Evolutionary conservation across 495 filamentous ascomycete species (phyloP).

Genomic region (Daldinia loculata): DNA sequence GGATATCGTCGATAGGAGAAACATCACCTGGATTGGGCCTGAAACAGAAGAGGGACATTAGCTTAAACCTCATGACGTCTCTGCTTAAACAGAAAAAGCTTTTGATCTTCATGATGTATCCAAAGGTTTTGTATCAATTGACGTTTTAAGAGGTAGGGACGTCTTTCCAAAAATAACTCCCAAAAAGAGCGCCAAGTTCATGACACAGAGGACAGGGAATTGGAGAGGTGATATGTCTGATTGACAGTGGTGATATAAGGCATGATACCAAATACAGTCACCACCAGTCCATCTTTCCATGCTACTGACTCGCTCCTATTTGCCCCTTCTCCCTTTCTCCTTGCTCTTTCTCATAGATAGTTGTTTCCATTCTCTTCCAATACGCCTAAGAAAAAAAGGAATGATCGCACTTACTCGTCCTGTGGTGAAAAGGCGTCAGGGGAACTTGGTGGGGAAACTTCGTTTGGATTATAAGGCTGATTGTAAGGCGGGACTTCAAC

Average conservation of each 20-base stretch:
- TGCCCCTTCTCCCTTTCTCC: not conserved
- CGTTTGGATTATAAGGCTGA: conserved; percentile 38
- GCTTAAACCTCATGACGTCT: conserved; percentile 19
- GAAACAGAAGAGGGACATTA: conserved; percentile 36
- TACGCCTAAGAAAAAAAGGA: conserved; percentile 15
- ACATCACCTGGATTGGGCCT: conserved; percentile 53
- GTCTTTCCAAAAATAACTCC: conserved; percentile 18
- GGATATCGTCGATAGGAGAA: conserved; percentile 62
- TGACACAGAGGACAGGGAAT: conserved; percentile 6
- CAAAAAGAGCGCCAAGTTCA: conserved; percentile 6
- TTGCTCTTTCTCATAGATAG: conserved; percentile 2
- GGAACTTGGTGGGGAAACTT: conserved; percentile 60
- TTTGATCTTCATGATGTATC: conserved; percentile 14
- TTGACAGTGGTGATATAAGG: conserved; percentile 5
- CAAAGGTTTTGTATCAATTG: conserved; percentile 10
- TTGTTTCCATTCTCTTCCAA: conserved; percentile 5
- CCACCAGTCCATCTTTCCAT: not conserved
- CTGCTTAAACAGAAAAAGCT: not conserved
- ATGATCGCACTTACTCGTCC: conserved; percentile 45
- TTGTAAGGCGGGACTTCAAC: conserved; percentile 48
- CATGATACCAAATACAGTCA: conserved; percentile 12
- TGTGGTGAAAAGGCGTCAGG: conserved; percentile 50
- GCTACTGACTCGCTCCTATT: not conserved
- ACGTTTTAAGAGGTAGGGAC: not conserved
- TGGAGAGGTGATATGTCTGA: not conserved